phyloP scores from a whole-genome alignment of 2,329 filamentous ascomycete species.

The Cladophialophora chaetospira region DNA sequence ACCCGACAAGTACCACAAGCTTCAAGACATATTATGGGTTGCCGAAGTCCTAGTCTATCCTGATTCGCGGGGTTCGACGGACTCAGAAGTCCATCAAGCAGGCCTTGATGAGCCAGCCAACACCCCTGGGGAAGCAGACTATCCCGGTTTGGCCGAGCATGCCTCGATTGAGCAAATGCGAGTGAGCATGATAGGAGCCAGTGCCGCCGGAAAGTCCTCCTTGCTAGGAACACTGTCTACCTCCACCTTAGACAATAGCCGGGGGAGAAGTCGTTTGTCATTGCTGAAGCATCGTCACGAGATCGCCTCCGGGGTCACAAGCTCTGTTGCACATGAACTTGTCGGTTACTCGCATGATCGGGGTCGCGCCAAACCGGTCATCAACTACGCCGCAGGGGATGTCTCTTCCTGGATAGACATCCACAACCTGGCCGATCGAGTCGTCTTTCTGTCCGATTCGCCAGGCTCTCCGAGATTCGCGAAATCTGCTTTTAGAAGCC shows the following conservation, averaged over 20 bases:
- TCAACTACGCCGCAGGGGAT: slow-evolving; percentile 82
- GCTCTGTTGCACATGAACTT: slow-evolving; percentile 90
- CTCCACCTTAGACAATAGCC: slow-evolving; percentile 84
- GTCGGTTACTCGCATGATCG: slow-evolving; percentile 68
- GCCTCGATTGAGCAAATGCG: slow-evolving; percentile 74
- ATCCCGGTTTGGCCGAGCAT: slow-evolving; percentile 33
- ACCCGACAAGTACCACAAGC: slow-evolving; percentile 26
- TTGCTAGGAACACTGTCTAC: slow-evolving; percentile 85
- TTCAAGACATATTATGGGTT: slow-evolving; percentile 70
- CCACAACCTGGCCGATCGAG: slow-evolving; percentile 73
- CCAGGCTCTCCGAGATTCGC: slow-evolving; percentile 88
- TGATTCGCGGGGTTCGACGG: slow-evolving; percentile 40
- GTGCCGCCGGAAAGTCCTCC: slow-evolving; percentile 89
- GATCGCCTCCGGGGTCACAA: slow-evolving; percentile 86
- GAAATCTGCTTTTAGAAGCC: slow-evolving; percentile 80
- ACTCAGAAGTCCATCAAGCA: slow-evolving; percentile 3
- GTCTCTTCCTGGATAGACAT: slow-evolving; percentile 94
- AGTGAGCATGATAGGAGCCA: slow-evolving; percentile 84
- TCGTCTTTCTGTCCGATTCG: slow-evolving; percentile 89
- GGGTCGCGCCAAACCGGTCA: slow-evolving; percentile 27
- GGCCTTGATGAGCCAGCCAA: not conserved
- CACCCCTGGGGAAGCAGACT: not conserved
- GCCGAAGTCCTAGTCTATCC: slow-evolving; percentile 88
- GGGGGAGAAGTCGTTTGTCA: slow-evolving; percentile 84
- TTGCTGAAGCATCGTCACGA: slow-evolving; percentile 92